Conservation (phyloP, 2,329 filamentous ascomycete species). For the Sclerotinia sclerotiorum region DNA sequence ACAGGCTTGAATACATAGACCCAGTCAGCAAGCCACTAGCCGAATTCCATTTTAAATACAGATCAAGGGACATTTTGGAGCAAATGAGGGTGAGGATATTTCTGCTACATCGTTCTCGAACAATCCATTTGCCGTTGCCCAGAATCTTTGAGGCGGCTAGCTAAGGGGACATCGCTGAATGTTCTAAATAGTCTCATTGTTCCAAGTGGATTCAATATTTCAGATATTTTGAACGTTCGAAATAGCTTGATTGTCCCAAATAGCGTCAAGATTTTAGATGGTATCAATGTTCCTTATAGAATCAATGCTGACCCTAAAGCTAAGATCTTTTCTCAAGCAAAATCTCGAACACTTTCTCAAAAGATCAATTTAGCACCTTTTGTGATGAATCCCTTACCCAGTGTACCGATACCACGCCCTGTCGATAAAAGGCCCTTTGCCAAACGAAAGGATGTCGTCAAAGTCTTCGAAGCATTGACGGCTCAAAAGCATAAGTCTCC, state of each 20-base stretch:
- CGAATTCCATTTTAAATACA: slow-evolving; percentile 25
- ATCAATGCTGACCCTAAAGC: neutral
- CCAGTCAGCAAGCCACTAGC: slow-evolving; percentile 16
- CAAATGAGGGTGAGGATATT: slow-evolving; percentile 12
- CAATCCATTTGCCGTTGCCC: neutral
- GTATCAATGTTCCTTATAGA: too few relatives aligned
- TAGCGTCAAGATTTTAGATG: too few relatives aligned
- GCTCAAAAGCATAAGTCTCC: neutral
- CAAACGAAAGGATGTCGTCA: neutral
- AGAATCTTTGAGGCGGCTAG: neutral
- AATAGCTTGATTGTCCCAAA: too few relatives aligned
- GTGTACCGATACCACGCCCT: neutral
- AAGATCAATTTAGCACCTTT: neutral
- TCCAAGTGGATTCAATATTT: too few relatives aligned
- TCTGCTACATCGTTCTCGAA: neutral
- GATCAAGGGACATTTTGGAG: slow-evolving; percentile 19
- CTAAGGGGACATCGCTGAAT: neutral
- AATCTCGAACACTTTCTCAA: neutral
- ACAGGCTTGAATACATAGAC: slow-evolving; percentile 19
- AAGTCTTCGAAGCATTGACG: neutral
- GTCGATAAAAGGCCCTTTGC: neutral
- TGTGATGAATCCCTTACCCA: neutral
- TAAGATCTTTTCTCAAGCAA: neutral
- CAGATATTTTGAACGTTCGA: too few relatives aligned
- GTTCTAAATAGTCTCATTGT: too few relatives aligned